Conservation (phyloP, 345 rosid genomes). For the Eucalyptus decipiens region DNA sequence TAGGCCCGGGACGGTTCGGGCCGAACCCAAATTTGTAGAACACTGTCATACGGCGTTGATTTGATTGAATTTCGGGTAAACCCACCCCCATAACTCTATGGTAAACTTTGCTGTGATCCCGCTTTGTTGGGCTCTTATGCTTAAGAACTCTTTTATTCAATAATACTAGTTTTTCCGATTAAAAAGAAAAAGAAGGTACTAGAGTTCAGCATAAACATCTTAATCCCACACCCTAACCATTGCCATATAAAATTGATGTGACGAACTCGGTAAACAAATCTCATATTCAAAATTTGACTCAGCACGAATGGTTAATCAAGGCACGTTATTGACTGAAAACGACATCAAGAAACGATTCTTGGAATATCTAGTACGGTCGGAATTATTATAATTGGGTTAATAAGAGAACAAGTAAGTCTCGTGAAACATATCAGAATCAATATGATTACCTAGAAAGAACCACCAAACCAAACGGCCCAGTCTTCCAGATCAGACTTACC, state of each 20-base stretch:
- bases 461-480: not conserved
- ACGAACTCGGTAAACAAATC: not conserved
- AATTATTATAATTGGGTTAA: not conserved
- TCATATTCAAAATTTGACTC: not conserved
- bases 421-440: not conserved
- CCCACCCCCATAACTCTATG: no score
- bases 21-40: not conserved
- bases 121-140: no score
- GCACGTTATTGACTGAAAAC: rapidly evolving
- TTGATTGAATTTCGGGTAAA: not conserved
- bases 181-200: no score
- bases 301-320: not conserved
- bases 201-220: not conserved
- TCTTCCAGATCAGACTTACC: not conserved
- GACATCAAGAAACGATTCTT: rapidly evolving
- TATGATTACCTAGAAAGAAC: not conserved
- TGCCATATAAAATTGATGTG: not conserved
- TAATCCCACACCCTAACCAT: not conserved
- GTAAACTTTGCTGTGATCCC: no score
- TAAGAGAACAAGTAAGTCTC: not conserved
- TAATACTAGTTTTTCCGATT: no score
- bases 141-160: no score
- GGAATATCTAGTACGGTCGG: not conserved
- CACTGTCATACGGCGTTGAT: not conserved
- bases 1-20: not conserved